Base-by-base conservation (phyloP, 345 rosid species). In the Aegle marmelos region DNA sequence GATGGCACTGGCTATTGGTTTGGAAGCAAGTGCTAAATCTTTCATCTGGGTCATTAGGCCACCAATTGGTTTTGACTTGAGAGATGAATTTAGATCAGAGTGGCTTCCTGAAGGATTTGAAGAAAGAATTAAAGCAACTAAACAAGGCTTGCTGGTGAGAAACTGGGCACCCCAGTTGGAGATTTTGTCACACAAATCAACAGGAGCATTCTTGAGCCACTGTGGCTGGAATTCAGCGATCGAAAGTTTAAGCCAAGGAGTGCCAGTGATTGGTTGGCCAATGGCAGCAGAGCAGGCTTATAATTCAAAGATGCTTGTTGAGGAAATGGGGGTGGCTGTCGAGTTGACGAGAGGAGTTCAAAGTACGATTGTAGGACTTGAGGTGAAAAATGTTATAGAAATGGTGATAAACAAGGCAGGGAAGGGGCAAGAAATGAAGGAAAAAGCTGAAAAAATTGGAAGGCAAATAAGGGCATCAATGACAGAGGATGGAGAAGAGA, bases 181-280 rank as follows among this genome's bases (percentile, higher is more conserved):
- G 68, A 90, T 88, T 5, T 81, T 88, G 78, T 73, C 80, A 13
- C 91, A 88, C 36, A 9, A 41, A 28, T 85, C 91, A 0, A 88
- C 86, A 0, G 87, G 90, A 36, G 88, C 84, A 19, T 88, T 90
- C 68, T 28, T 90, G 11, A 88, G 88, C 78, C 90, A 90, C 50
- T 88, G 91, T 24, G 91, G 93, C 9, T 90, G 93, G 93, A 90
- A 90, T 75, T 88, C 90, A 1, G 79, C 81, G 9, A 1, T 84
- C 82, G 93, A 90, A 78, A 87, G 93, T 82, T 84, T 90, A 31
- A 88, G 89, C 68, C 87, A 85, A 73, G 90, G 90, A 0, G 86
- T 90, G 58, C 89, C 88, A 1, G 80, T 90, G 2, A 85, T 90
- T 6, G 91, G 89, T 11, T 90, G 93, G 93, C 90, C 91, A 0